Evolutionary conservation across 2,329 filamentous ascomycete genomes (phyloP).

Genomic region (Pleoardoris graminearum): DNA sequence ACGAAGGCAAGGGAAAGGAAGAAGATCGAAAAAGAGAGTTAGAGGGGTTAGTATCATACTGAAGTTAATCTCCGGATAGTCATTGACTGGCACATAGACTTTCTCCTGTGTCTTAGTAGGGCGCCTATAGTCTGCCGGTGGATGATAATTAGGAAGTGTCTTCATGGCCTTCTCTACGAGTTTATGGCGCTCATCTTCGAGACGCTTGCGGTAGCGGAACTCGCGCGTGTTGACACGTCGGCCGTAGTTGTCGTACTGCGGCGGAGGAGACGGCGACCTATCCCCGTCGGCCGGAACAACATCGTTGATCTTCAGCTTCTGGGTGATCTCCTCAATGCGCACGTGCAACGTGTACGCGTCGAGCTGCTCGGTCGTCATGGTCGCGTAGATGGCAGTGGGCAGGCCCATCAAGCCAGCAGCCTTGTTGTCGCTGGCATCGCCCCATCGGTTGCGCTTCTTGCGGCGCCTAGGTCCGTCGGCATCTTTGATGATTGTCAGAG

Average conservation of each 20-base stretch:
- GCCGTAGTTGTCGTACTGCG: constrained; percentile 99
- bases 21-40: constrained; percentile 48
- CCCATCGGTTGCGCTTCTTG: constrained; percentile 99
- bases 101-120: constrained; percentile 99
- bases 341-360: constrained; percentile 96
- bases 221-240: constrained; percentile 99
- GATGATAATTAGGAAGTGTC: constrained; percentile 98
- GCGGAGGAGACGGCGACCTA: constrained; percentile 90
- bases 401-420: constrained; percentile 96
- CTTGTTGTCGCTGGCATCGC: constrained; percentile 96
- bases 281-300: constrained; percentile 96
- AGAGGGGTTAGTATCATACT: constrained; percentile 99
- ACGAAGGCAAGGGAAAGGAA: constrained; percentile 49
- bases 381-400: constrained; percentile 91
- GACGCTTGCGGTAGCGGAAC: constrained; percentile 95
- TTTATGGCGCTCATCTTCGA: constrained; percentile 98
- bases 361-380: constrained; percentile 98
- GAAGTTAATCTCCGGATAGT: constrained; percentile 99
- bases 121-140: constrained; percentile 95
- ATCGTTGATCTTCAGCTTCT: constrained; percentile 98
- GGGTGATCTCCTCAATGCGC: constrained; percentile 98
- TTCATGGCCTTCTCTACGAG: constrained; percentile 99
- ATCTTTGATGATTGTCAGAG: constrained; percentile 27
- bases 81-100: constrained; percentile 99
- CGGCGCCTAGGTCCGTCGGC: constrained; percentile 80